These are phyloP conservation scores for Dothideomycetes sp. DNA, from an alignment of 2,329 filamentous ascomycete species.

Conservation along the genomic window DNA sequence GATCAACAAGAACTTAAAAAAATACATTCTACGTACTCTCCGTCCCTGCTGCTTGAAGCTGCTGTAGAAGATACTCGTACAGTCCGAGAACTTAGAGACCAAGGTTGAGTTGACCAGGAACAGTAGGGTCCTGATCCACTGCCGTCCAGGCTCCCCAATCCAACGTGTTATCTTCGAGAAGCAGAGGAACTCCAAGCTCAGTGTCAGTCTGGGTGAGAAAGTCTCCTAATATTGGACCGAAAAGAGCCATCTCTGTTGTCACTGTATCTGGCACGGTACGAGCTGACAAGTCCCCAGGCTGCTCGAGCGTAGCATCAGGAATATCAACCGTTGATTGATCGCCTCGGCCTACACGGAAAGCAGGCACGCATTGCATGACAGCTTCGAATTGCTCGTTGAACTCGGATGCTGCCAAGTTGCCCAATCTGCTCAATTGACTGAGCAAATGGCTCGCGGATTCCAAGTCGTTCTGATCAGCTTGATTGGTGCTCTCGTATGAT, in stretches of 20 bases:
- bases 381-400: constrained; percentile 35
- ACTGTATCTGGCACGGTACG: constrained; percentile 1
- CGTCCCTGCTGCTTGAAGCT: no score
- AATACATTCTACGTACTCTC: no score
- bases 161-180: constrained; percentile 7
- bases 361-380: constrained; percentile 14
- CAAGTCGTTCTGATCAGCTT: constrained; percentile 33
- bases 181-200: constrained; percentile 9
- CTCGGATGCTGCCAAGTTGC: constrained; percentile 35
- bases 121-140: constrained; percentile 8
- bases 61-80: no score
- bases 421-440: constrained; percentile 30
- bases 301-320: no score
- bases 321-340: constrained; percentile 1
- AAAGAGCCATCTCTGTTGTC: constrained; percentile 10
- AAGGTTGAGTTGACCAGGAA: constrained; percentile 10
- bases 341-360: not conserved
- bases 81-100: not conserved
- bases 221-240: constrained; percentile 7
- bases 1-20: no score
- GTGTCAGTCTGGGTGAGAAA: constrained; percentile 12
- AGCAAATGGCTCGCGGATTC: constrained; percentile 33
- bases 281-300: no score
- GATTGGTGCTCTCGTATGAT: constrained; percentile 22
- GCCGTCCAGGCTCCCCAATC: constrained; percentile 11